phyloP scores from a whole-genome alignment of 2,329 filamentous ascomycete genomes.

The Daldinia eschscholtzii region DNA sequence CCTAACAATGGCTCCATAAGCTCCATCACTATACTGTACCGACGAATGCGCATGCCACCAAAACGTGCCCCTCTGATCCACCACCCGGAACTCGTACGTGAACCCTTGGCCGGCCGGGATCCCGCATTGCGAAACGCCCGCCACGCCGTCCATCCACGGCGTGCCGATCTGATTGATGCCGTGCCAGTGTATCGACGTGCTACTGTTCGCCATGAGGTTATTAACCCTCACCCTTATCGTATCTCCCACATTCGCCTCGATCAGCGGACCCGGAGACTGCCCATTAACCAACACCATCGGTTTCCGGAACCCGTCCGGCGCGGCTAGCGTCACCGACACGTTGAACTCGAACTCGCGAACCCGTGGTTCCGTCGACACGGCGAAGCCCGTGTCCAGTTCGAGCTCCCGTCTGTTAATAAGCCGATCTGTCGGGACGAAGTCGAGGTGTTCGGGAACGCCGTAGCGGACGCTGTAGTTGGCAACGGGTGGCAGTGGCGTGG shows the following conservation, averaged over 20 bases:
- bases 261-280: slow-evolving; percentile 59
- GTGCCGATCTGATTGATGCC: slow-evolving; percentile 74
- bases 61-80: slow-evolving; percentile 56
- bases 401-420: slow-evolving; percentile 51
- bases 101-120: slow-evolving; percentile 68
- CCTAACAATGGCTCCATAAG: slow-evolving; percentile 70
- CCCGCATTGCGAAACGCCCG: slow-evolving; percentile 70
- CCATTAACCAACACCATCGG: slow-evolving; percentile 57
- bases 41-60: slow-evolving; percentile 73
- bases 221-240: slow-evolving; percentile 57
- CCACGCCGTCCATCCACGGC: slow-evolving; percentile 75
- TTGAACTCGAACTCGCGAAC: slow-evolving; percentile 53
- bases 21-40: slow-evolving; percentile 73
- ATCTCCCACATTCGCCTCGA: slow-evolving; percentile 61
- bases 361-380: slow-evolving; percentile 23
- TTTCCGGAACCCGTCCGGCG: slow-evolving; percentile 55
- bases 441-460: slow-evolving; percentile 44
- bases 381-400: slow-evolving; percentile 49
- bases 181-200: slow-evolving; percentile 75
- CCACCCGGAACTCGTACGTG: slow-evolving; percentile 71
- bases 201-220: slow-evolving; percentile 54
- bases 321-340: slow-evolving; percentile 50
- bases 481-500: neutral
- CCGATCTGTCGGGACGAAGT: slow-evolving; percentile 42
- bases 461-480: slow-evolving; percentile 43